Evolutionary conservation across 2,329 filamentous ascomycete species (phyloP).

Genomic region (Paecilomyces niveus): DNA sequence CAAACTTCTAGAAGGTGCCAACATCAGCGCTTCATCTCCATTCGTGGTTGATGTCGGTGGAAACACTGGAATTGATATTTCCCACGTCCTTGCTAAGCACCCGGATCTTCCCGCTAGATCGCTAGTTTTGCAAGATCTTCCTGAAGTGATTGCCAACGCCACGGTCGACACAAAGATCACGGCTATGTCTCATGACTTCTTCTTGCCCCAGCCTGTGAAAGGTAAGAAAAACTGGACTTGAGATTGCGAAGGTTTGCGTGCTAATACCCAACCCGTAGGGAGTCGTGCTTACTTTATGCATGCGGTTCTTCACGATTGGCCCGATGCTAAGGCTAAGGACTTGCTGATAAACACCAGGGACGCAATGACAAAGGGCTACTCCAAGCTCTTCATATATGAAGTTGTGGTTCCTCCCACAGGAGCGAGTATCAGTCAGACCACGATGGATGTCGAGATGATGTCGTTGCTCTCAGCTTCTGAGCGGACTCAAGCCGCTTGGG

Average conservation of each 20-base stretch:
- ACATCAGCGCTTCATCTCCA: slow-evolving; percentile 11
- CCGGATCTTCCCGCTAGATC: slow-evolving; percentile 24
- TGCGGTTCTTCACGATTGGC: slow-evolving; percentile 38
- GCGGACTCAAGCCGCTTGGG: slow-evolving; percentile 23
- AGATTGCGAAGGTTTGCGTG: slow-evolving; percentile 13
- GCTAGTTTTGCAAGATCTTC: slow-evolving; percentile 33
- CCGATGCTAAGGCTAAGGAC: slow-evolving; percentile 24
- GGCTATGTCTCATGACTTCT: slow-evolving; percentile 21
- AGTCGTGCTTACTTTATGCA: slow-evolving; percentile 37
- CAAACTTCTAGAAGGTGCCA: slow-evolving; percentile 12
- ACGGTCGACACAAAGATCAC: slow-evolving; percentile 17
- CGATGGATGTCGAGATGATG: slow-evolving; percentile 33
- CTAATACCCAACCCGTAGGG: slow-evolving; percentile 12
- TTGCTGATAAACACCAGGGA: slow-evolving; percentile 22
- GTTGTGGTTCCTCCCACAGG: slow-evolving; percentile 29
- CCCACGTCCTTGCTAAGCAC: slow-evolving; percentile 20
- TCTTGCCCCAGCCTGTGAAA: slow-evolving; percentile 18
- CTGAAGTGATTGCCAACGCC: slow-evolving; percentile 24
- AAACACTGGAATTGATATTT: slow-evolving; percentile 30
- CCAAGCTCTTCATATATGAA: slow-evolving; percentile 33
- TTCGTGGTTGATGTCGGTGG: slow-evolving; percentile 36
- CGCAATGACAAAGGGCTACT: slow-evolving; percentile 34
- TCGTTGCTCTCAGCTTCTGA: slow-evolving; percentile 40
- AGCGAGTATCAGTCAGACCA: slow-evolving; percentile 21
- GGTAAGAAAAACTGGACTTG: slow-evolving; percentile 15